Base-by-base conservation (phyloP, 1,139 yeast species). In the Saccharomyces hybrid region DNA sequence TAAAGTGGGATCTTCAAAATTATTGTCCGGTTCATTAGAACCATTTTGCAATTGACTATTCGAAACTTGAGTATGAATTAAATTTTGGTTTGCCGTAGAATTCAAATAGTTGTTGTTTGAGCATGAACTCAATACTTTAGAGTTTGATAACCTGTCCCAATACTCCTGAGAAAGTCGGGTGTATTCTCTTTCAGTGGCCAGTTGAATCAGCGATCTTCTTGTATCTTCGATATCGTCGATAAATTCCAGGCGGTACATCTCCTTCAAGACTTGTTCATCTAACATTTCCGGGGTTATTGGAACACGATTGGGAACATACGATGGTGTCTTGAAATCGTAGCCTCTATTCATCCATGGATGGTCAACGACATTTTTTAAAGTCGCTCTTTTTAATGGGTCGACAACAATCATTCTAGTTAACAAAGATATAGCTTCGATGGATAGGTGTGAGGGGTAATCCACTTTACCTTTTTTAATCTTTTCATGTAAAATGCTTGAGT, bases 281-380 rank as follows among this genome's bases (percentile, higher is more conserved):
- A 93, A 75, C 59, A 62, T 61, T 28, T 67, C 69, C 0, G 97
- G 95, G 28, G 80, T 73, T 54, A 93, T 72, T 3, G 99, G 99
- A 3, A 75, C 71, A 63, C 99, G 77, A 53, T 77, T 79, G 0
- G 98, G 97, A 44, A 93, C 72, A 67, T 84, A 86, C 50, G 84
- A 83, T 5, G 84, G 79, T 2, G 88, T 84, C 0, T 85, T 80
- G 49, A 79, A 80, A 56, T 90, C 97, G 67, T 82, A 90, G 20
- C 97, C 97, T 68, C 85, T 84, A 57, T 78, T 79, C 89, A 95
- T 86, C 99, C 99, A 93, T 2, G 97, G 97, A 65, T 93, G 99
- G 57, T 80, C 77, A 62, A 87, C 78, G 6, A 93, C 88, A 66
- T 90, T 97, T 55, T 78, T 77, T 58, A 95, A 75, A 0, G 86